Base-by-base conservation (phyloP, 495 filamentous ascomycete species). In the Rusavskia elegans region DNA sequence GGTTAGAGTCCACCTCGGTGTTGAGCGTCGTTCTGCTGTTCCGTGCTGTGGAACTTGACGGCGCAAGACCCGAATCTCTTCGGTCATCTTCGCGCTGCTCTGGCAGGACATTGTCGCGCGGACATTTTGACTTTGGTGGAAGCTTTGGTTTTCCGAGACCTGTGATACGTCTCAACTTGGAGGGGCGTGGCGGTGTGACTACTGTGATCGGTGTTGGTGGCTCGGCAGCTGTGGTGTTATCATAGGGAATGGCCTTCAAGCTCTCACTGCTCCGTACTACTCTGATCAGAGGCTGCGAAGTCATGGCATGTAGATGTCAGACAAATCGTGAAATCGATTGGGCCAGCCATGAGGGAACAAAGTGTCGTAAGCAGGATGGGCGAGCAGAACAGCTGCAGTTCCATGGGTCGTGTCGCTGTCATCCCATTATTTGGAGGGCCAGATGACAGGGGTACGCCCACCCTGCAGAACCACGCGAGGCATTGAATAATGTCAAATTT, bases 61-160 rank as follows among this genome's bases (percentile, higher is more conserved):
- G 64, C 41, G 73, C 71, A 44, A 74, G 68, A n/a, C 68, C 73
- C 23, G 78, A 81, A 60, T 80, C 74, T 51, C 78, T 59, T 55
- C 72, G 72, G 51, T 49, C 49, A 51, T 66, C 60, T 46, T 67
- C 60, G 13, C 55, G 55, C 40, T 40, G 16, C n/a, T 53, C 54
- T 27, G 40, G 29, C 7, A 51, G 48, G 19, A 54, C 45, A 21
- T 36, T 58, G 1, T 48, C 35, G 29, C 54, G 48, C 25, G 54
- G 49, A 10, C 50, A 49, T 19, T 20, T 40, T 41, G 37, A 36
- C 7, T 55, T 32, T 8, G 57, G 36, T n/a, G 57, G 32, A 19
- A 14, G 30, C 14, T 19, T 54, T 50, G 61, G 46, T 60, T 57
- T 41, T 61, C 60, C 42, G 55, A 51, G 38, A 53, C 51, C 32